phyloP scores from a whole-genome alignment of 176 grass and related monocot genomes.

The Panicum miliaceum region DNA sequence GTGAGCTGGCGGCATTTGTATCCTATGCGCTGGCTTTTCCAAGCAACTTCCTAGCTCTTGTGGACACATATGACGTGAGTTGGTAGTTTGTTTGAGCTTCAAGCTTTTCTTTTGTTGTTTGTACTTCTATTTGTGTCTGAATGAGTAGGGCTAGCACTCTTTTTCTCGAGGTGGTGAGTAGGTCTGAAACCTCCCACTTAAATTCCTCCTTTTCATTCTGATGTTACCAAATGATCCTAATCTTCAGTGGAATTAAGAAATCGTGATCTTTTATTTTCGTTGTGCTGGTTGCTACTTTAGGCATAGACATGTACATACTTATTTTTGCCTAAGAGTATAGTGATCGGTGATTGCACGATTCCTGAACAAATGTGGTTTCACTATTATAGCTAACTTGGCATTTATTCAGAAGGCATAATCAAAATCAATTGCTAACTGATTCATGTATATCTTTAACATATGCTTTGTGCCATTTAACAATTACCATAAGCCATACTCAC shows the following conservation, averaged over 20 bases:
- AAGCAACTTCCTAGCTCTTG: constrained; percentile 85
- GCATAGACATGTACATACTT: constrained; percentile 14
- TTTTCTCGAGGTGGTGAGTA: not conserved
- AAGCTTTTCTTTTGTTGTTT: constrained; percentile 20
- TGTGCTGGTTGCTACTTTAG: not conserved
- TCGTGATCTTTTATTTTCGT: not conserved
- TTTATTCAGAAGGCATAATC: constrained; percentile 10
- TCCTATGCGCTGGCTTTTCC: constrained; percentile 99
- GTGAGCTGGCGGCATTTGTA: constrained; percentile 87
- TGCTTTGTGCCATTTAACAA: constrained; percentile 1
- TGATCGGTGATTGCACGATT: not conserved
- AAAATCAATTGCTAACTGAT: constrained; percentile 27
- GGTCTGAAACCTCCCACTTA: constrained; percentile 1
- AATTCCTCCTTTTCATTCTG: constrained; percentile 2
- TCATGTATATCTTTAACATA: not conserved
- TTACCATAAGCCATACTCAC: not conserved
- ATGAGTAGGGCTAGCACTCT: constrained; percentile 1
- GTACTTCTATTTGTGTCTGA: constrained; percentile 31
- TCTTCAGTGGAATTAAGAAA: constrained; percentile 4
- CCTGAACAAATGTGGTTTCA: constrained; percentile 17
- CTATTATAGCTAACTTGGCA: constrained; percentile 5
- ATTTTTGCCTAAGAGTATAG: constrained; percentile 28
- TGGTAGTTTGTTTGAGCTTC: constrained; percentile 36
- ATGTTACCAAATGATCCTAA: constrained; percentile 22
- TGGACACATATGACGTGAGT: constrained; percentile 99